These are phyloP conservation scores for Gillenia trifoliata DNA, from an alignment of 306 rosid species.

Conservation along the genomic window DNA sequence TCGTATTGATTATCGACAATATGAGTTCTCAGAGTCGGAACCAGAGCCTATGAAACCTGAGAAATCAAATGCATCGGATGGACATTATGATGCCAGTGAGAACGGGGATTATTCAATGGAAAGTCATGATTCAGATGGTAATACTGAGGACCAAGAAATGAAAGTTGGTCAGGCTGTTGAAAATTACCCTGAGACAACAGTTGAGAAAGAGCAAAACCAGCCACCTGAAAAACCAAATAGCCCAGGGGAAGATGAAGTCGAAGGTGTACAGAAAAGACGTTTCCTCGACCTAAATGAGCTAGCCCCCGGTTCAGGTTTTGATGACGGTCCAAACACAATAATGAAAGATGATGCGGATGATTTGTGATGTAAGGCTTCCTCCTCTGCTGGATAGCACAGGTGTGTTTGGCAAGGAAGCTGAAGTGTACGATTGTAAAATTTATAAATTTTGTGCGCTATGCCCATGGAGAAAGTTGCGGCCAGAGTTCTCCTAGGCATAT, in stretches of 20 bases:
- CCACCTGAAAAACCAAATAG: conserved; percentile 64
- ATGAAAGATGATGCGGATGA: conserved; percentile 71
- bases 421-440: conserved; percentile 69
- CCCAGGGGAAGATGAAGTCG: conserved; percentile 70
- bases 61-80: conserved; percentile 56
- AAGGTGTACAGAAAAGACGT: conserved; percentile 59
- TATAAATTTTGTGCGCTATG: conserved; percentile 70
- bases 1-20: conserved; percentile 68
- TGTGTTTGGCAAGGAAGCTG: conserved; percentile 34
- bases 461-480: conserved; percentile 44
- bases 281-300: conserved; percentile 95
- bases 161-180: conserved; percentile 54
- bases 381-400: conserved; percentile 25
- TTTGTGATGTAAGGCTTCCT: conserved; percentile 45
- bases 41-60: conserved; percentile 57
- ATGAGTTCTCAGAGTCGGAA: conserved; percentile 87
- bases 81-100: conserved; percentile 64
- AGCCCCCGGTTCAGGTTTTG: conserved; percentile 92
- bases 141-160: conserved; percentile 53
- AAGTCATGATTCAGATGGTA: conserved; percentile 69
- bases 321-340: conserved; percentile 63
- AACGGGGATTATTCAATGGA: conserved; percentile 69
- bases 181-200: conserved; percentile 32
- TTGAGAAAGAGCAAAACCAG: conserved; percentile 46
- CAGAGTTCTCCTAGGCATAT: conserved; percentile 60